Evolutionary conservation across 164 flowering plant species (phyloP), one percentile per base, ranked within the genome.

Genomic region (Chimonanthus salicifolius): DNA sequence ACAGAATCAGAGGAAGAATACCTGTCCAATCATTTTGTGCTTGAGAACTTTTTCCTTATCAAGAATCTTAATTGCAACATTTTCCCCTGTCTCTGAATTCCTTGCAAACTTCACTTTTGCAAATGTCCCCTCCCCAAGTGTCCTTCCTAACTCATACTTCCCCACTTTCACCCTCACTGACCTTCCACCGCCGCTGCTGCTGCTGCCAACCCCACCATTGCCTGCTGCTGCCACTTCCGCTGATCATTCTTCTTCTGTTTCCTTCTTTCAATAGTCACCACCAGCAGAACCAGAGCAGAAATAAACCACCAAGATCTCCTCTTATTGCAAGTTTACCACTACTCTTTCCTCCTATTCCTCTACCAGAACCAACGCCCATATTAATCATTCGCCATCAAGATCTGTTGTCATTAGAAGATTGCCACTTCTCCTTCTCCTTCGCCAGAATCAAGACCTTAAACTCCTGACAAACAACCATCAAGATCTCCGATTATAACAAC

Each of bases 11-110:
- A 54, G 11, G 7, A 47, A 6, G 10, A 48, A 18, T 6, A 77
- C 79, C 80, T 78, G 80, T n/a, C 68, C 71, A 45, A 78, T 78
- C 80, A 78, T 78, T 76, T 78, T 66, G 67, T 78, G 77, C 68
- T 70, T 78, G 10, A 78, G 65, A 54, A 78, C 49, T 62, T 78
- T 78, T 49, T 78, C 80, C 67, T 78, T 78, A 18, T 78, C 76
- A 33, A 78, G 76, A 47, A 78, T 78, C 76, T 78, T 78, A 18
- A 78, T 74, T 1, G 80, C 80, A 16, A 74, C 76, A 69, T 65
- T 63, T 5, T 70, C 74, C 21, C 80, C 80, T 0, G 50, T 58
- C 64, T 78, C 76, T 6, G 21, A 21, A 66, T 78, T 74, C 13
- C 76, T 62, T n/a, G 80, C 80, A 43, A 74, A 78, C 74, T 78